These are phyloP conservation scores for Hamamelis virginiana DNA, from an alignment of 164 flowering plant genomes.

Conservation along the genomic window DNA sequence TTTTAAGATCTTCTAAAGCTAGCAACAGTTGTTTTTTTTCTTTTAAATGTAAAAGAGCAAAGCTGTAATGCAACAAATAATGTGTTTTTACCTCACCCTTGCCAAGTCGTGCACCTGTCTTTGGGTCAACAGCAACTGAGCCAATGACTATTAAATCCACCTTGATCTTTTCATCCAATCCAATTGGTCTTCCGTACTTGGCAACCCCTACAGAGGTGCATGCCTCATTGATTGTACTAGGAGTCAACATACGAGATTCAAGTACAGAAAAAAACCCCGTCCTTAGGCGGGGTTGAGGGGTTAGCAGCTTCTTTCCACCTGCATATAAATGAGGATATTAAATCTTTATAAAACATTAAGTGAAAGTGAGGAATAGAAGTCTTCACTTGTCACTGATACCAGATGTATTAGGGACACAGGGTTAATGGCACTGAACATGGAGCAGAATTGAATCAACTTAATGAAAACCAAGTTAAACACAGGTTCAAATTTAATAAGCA, in stretches of 20 bases:
- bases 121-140: constrained; percentile 88
- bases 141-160: constrained; percentile 85
- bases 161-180: constrained; percentile 73
- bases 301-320: constrained; percentile 79
- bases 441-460: too few relatives aligned
- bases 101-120: constrained; percentile 88
- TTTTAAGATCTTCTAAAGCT: neutral
- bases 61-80: neutral
- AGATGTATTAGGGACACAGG: too few relatives aligned
- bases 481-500: too few relatives aligned
- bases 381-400: too few relatives aligned
- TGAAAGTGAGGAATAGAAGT: neutral
- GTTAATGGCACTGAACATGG: too few relatives aligned
- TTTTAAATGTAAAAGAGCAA: neutral
- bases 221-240: constrained; percentile 63
- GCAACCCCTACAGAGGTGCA: constrained; percentile 90
- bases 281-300: constrained; percentile 91
- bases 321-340: constrained; percentile 3
- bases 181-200: constrained; percentile 79
- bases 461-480: too few relatives aligned
- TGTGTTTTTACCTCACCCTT: constrained; percentile 83
- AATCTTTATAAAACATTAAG: neutral
- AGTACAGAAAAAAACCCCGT: constrained; percentile 86
- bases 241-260: constrained; percentile 44
- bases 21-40: neutral